Conservation (phyloP, 345 rosid species). For the Trapa incisa region DNA sequence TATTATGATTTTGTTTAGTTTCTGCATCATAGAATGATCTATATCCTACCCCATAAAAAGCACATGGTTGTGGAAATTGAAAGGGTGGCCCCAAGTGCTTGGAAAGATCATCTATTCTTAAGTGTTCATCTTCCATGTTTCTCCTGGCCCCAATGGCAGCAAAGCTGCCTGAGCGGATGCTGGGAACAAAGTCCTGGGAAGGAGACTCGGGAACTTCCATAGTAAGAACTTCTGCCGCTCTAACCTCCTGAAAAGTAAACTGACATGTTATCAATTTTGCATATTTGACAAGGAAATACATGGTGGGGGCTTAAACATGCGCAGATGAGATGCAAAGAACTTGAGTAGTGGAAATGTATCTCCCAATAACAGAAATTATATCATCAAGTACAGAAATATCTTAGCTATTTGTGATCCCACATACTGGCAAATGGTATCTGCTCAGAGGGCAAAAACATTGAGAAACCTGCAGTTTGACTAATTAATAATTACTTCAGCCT, state of each 20-base stretch:
- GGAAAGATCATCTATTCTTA: conserved; percentile 45
- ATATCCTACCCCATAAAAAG: conserved; percentile 46
- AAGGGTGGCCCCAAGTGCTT: conserved; percentile 28
- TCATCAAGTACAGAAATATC: not conserved
- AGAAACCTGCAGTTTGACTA: not conserved
- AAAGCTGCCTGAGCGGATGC: conserved; percentile 53
- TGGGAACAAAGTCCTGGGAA: conserved; percentile 30
- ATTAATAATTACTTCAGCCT: not conserved
- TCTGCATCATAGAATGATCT: not conserved
- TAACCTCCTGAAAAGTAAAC: conserved; percentile 26
- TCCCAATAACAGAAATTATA: not conserved
- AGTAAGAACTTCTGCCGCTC: conserved; percentile 15
- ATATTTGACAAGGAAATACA: not conserved
- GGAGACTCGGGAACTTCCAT: conserved; percentile 22
- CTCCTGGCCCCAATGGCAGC: conserved; percentile 47
- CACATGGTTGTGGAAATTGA: conserved; percentile 45
- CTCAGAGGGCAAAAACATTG: not conserved
- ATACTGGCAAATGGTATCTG: not conserved
- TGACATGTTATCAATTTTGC: not conserved
- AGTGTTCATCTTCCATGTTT: conserved; percentile 61
- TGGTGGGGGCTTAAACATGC: not conserved
- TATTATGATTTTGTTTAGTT: not conserved
- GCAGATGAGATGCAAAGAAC: not conserved
- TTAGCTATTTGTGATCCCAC: not conserved
- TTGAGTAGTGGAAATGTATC: not conserved